Evolutionary conservation across 305 asterid genomes (phyloP).

Genomic region (Solanum hybrid): DNA sequence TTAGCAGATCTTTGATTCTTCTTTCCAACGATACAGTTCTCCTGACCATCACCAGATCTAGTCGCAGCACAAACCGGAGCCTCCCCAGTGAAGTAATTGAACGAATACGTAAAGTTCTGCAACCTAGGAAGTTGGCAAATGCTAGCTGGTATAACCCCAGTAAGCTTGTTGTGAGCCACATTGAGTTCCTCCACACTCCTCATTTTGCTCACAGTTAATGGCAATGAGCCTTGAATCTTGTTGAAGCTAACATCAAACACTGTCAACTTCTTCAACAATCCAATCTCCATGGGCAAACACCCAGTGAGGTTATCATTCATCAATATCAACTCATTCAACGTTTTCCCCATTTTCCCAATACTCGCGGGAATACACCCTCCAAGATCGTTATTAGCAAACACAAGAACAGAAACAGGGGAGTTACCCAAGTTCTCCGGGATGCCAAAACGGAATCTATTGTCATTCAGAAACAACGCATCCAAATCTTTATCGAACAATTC

Average conservation of each 20-base stretch:
- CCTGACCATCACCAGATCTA: constrained; percentile 41
- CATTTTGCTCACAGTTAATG: constrained; percentile 23
- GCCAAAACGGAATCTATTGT: constrained; percentile 42
- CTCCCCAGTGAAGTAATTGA: constrained; percentile 43
- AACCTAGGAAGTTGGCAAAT: constrained; percentile 41
- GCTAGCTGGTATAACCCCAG: constrained; percentile 35
- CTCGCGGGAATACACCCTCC: constrained; percentile 49
- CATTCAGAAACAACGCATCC: constrained; percentile 45
- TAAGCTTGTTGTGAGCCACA: constrained; percentile 41
- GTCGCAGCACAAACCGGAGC: constrained; percentile 32
- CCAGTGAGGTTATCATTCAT: constrained; percentile 47
- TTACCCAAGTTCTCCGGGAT: constrained; percentile 44
- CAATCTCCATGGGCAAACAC: constrained; percentile 41
- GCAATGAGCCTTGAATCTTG: constrained; percentile 35
- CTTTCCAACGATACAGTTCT: constrained; percentile 62
- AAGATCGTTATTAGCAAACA: constrained; percentile 43
- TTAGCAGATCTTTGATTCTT: constrained; percentile 43
- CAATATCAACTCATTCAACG: constrained; percentile 37
- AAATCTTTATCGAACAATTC: constrained; percentile 30
- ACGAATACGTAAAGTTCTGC: constrained; percentile 42
- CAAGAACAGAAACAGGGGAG: constrained; percentile 51
- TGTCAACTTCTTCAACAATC: constrained; percentile 29
- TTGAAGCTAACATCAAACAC: constrained; percentile 54
- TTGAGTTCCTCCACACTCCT: constrained; percentile 36
- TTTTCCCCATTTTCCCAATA: constrained; percentile 42